Evolutionary conservation across 768 basidiomycete genomes (phyloP).

Genomic region (Tubosaeta sp.): DNA sequence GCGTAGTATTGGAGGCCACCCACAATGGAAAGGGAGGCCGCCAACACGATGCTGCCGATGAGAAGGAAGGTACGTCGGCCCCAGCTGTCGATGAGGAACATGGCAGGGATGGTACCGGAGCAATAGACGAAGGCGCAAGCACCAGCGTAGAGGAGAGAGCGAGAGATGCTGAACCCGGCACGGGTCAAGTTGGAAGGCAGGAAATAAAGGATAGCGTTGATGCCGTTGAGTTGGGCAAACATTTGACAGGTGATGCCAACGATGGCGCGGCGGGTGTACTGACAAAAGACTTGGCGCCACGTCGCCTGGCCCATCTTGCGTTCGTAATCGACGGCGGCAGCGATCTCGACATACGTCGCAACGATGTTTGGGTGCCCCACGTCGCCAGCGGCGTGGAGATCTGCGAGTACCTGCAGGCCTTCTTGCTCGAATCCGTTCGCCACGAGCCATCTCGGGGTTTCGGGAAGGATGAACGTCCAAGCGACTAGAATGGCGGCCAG

Average conservation of each 20-base stretch:
- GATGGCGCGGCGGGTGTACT: slow-evolving; percentile 45
- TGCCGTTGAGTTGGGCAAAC: slow-evolving; percentile 53
- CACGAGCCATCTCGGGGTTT: slow-evolving; percentile 53
- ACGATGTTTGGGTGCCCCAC: slow-evolving; percentile 38
- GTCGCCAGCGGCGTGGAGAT: slow-evolving; percentile 52
- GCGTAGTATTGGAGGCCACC: slow-evolving; percentile 48
- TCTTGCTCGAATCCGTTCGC: slow-evolving; percentile 49
- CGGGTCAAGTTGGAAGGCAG: slow-evolving; percentile 49
- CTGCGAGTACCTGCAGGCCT: slow-evolving; percentile 50
- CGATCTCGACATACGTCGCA: slow-evolving; percentile 43
- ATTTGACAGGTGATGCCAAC: slow-evolving; percentile 54
- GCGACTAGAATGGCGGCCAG: slow-evolving; percentile 44
- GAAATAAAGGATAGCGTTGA: slow-evolving; percentile 56
- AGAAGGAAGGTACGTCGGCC: slow-evolving; percentile 51
- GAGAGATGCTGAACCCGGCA: slow-evolving; percentile 43
- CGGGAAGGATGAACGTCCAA: slow-evolving; percentile 47
- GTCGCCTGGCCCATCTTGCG: slow-evolving; percentile 37
- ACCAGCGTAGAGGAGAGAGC: slow-evolving; percentile 43
- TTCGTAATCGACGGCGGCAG: slow-evolving; percentile 37
- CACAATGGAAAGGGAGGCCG: slow-evolving; percentile 43
- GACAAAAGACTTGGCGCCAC: slow-evolving; percentile 48
- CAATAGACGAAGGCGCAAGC: slow-evolving; percentile 47
- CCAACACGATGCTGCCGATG: slow-evolving; percentile 41
- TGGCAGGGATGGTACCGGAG: slow-evolving; percentile 47
- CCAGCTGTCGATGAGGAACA: slow-evolving; percentile 50